Conservation (phyloP, 805 yeast genomes). For the Candida xyloterini region DNA sequence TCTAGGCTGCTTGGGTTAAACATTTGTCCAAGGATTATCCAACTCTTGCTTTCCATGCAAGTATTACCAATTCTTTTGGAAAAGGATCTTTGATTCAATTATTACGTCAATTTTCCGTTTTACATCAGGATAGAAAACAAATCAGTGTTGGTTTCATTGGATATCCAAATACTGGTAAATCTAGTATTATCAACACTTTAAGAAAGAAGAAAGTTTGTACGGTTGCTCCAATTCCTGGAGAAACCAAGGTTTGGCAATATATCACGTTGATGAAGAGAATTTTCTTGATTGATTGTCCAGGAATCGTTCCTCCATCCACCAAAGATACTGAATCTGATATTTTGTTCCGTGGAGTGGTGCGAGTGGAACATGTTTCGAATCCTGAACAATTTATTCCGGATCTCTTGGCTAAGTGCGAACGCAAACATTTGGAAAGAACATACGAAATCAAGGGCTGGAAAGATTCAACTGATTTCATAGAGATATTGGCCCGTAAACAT, state of each 20-base stretch:
- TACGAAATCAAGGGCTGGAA: constrained; percentile 93
- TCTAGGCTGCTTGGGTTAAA: constrained; percentile 97
- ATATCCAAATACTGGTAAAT: constrained; percentile 97
- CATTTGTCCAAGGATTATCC: constrained; percentile 89
- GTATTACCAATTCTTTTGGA: constrained; percentile 96
- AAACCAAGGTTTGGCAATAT: constrained; percentile 98
- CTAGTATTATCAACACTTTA: constrained; percentile 90
- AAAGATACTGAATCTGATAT: constrained; percentile 91
- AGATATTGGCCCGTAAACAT: constrained; percentile 84
- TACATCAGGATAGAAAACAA: constrained; percentile 91
- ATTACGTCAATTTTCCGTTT: constrained; percentile 84
- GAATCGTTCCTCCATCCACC: constrained; percentile 93
- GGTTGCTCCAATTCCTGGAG: constrained; percentile 99
- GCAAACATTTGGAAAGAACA: constrained; percentile 89
- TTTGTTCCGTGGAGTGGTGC: constrained; percentile 92
- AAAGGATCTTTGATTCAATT: constrained; percentile 94
- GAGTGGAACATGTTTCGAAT: constrained; percentile 94
- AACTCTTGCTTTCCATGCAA: constrained; percentile 96
- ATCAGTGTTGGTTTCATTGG: constrained; percentile 97
- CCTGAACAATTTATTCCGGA: constrained; percentile 96
- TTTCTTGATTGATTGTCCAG: constrained; percentile 96
- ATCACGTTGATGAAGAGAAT: constrained; percentile 95
- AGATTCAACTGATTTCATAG: constrained; percentile 74
- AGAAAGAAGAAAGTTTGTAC: constrained; percentile 93
- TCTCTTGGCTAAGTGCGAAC: constrained; percentile 77